Evolutionary conservation across 352 stramenopile genomes (phyloP), one percentile per base, ranked within the genome.

Genomic region (Phytophthora foliorum): DNA sequence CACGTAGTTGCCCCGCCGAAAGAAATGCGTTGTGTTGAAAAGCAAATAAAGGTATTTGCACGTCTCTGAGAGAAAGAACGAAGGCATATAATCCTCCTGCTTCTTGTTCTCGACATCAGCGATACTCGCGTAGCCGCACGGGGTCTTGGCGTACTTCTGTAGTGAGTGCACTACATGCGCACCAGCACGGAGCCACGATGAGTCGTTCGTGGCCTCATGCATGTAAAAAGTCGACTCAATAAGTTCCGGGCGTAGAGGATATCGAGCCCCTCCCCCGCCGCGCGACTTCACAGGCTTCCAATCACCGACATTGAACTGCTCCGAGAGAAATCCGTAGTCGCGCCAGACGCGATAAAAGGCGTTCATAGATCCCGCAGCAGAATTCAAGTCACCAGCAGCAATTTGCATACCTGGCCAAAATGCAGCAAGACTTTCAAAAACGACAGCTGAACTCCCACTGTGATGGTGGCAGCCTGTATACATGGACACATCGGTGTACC

Each of bases 1-100:
- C 22, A 99, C 86, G 80, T 97, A 99, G 34, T 93, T 86, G 21
- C 89, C 78, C 10, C 92, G 65, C 32, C 90, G 83, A 27, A 98
- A 77, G 59, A 97, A 94, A 52, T 99, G 96, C 22, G 93, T 93
- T 42, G 78, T 89, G 68, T 93, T 90, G 54, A 94, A 99, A 5
- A 99, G 92, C 50, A 99, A 66, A 77, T 98, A 99, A 3, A 99
- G 81, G 77, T 99, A 99, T 77, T 99, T 99, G 74, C 98, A 91
- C 13, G 98, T 99, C 80, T 99, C 98, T 11, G 93, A 98, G 0
- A 99, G 84, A 70, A 99, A 99, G 70, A 99, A 99, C 6, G 92
- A 99, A 45, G 97, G 97, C 98, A 99, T 99, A 67, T 97, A 91
- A 66, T 99, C 92, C 17, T 98, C 83, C 46, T 99, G 86, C 81